Percentiles rank a stretch among this genome's conserved stretches.
Evolutionary conservation across 1,284 basidiomycete genomes (phyloP).

Genomic region (Trametes versicolor): DNA sequence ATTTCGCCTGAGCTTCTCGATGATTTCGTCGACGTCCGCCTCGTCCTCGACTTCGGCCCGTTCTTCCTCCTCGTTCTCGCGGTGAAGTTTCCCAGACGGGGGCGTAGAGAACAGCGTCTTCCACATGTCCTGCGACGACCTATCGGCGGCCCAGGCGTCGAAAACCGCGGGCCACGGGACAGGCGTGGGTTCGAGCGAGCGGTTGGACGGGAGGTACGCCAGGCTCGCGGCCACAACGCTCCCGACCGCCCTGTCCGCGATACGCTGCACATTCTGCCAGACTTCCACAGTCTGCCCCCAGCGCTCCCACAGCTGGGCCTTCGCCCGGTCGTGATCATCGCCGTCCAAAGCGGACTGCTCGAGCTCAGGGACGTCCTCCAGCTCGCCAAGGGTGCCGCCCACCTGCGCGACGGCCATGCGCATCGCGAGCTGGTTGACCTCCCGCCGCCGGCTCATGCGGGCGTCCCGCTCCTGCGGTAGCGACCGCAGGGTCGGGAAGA

Average conservation of each 20-base stretch:
- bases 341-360: slow-evolving; percentile 29
- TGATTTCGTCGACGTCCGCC: slow-evolving; percentile 68
- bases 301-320: slow-evolving; percentile 69
- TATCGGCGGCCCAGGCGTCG: slow-evolving; percentile 68
- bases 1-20: slow-evolving; percentile 80
- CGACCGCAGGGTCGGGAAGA: slow-evolving; percentile 75
- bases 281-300: slow-evolving; percentile 75
- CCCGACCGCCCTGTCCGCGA: slow-evolving; percentile 79
- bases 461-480: slow-evolving; percentile 62
- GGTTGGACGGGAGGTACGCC: slow-evolving; percentile 40
- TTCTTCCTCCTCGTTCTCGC: slow-evolving; percentile 52
- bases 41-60: slow-evolving; percentile 48
- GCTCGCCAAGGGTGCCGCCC: slow-evolving; percentile 70
- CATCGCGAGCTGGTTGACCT: slow-evolving; percentile 83
- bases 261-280: slow-evolving; percentile 73
- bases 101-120: slow-evolving; percentile 64
- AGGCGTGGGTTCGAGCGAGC: slow-evolving; percentile 61
- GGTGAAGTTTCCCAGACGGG: slow-evolving; percentile 46
- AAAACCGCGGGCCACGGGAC: slow-evolving; percentile 73
- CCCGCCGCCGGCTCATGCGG: slow-evolving; percentile 69
- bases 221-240: slow-evolving; percentile 59
- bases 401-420: slow-evolving; percentile 81
- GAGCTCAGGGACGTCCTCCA: slow-evolving; percentile 40
- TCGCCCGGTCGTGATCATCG: slow-evolving; percentile 38
- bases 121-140: slow-evolving; percentile 59